Evolutionary conservation across 345 rosid species (phyloP).

Genomic region (Crucihimalaya himalaica): DNA sequence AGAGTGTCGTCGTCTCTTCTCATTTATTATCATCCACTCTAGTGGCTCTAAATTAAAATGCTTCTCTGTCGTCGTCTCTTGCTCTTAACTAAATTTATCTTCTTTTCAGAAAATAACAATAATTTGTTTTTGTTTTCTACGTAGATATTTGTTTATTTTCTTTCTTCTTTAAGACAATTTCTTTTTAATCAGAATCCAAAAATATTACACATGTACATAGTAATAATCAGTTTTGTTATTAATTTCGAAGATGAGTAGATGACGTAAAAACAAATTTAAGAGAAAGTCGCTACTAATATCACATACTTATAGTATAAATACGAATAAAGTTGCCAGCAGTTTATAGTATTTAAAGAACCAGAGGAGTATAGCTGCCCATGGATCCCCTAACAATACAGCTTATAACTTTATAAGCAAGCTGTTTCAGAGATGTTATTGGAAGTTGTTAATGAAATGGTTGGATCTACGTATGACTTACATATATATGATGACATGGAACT

Average conservation of each 20-base stretch:
- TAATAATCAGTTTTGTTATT: neutral
- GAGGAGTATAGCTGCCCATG: no score
- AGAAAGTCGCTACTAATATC: neutral
- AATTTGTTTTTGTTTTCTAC: neutral
- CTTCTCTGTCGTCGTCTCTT: constrained; percentile 16
- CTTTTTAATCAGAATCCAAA: neutral
- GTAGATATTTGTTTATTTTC: constrained; percentile 17
- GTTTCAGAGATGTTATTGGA: neutral
- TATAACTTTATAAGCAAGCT: no score
- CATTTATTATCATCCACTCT: constrained; percentile 30
- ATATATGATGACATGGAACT: no score
- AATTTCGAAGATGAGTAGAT: neutral
- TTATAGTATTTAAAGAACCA: neutral
- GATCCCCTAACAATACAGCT: no score
- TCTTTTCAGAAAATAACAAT: neutral
- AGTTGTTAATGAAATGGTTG: neutral
- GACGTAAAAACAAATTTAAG: neutral
- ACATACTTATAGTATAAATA: neutral
- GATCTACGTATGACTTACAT: neutral
- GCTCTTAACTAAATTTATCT: constrained; percentile 8
- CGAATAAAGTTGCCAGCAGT: neutral
- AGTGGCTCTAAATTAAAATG: constrained; percentile 25
- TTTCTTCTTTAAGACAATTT: constrained; percentile 3
- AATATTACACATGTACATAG: neutral
- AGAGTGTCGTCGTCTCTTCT: constrained; percentile 30